Base-by-base conservation (phyloP, 2,329 filamentous ascomycete species). In the Madurella fahalii region DNA sequence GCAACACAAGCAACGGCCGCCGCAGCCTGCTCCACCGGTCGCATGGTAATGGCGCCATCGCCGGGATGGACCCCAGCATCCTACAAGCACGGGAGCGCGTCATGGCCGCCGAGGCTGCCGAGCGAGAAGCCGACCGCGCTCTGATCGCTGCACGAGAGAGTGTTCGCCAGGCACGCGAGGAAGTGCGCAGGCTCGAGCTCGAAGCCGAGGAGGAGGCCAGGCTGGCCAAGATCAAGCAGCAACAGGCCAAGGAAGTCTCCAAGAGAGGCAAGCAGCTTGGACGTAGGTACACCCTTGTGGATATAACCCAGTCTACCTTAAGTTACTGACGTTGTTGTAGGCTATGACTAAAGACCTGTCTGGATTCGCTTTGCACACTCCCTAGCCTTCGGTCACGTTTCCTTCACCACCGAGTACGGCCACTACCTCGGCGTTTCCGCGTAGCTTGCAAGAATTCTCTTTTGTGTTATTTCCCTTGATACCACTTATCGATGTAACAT, bases 231-330 rank as follows among this genome's bases (percentile, higher is more conserved):
- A 80, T 87, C 49, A 88, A 89, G 78, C 78, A 85, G 69, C 75
- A 77, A 50, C 81, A 87, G 64, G 85, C 84, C 1, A 77, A 75
- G 62, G 80, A 82, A 64, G 78, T 88, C 31, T 83, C 81, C 5
- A 87, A 86, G 80, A 76, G 84, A 50, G 84, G 82, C n/a, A 83
- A 84, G 69, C 77, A 80, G n/a, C 78, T 88, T 55, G 85, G 85
- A 53, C 81, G 84, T 86, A 75, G 73, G 81, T 83, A 37, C 34
- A 37, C 13, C 9, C 34, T 15, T 37, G 4, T 25, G 25, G 25
- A 3, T 25, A 25, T 25, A 7, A 25, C 25, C 25, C 7, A 25
- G 25, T 15, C 34, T 37, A 34, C 31, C 31, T 37, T 37, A 34
- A 16, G 17, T 32, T 25, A 25, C 25, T 50, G 25, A 51, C 25